Percentiles rank a stretch among this genome's conserved stretches.
Conservation (phyloP, 345 rosid genomes). For the Fremontodendron californicum region DNA sequence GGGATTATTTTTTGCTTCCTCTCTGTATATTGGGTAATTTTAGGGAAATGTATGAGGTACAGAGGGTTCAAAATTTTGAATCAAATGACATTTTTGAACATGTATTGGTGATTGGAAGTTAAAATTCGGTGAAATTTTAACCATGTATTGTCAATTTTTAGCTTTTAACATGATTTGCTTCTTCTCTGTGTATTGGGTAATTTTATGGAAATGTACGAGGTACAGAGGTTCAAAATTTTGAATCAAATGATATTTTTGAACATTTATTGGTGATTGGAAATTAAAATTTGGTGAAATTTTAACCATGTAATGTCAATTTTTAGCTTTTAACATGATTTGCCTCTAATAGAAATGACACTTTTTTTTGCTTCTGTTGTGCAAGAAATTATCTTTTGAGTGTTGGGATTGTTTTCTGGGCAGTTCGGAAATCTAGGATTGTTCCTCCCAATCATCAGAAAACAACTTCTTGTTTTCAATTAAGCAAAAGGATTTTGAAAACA, state of each 20-base stretch:
- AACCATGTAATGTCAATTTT: not conserved
- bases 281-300: not conserved
- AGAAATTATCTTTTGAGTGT: not conserved
- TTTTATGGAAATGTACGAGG: not conserved
- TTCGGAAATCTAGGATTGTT: not conserved
- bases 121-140: not conserved
- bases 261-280: not conserved
- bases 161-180: not conserved
- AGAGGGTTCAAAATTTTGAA: not conserved
- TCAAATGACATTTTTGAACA: not conserved
- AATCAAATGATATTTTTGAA: not conserved
- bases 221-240: not conserved
- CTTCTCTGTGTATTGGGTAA: not conserved
- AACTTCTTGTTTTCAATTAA: not conserved
- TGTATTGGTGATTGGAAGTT: not conserved
- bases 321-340: not conserved
- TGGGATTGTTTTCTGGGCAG: not conserved
- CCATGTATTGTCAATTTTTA: not conserved
- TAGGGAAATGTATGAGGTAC: not conserved
- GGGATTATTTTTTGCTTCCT: not conserved
- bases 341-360: not conserved
- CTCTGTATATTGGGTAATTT: not conserved
- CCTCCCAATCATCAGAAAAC: not conserved
- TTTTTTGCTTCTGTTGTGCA: not conserved
- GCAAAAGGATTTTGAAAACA: not conserved